Evolutionary conservation across 352 stramenopile species (phyloP), one percentile per base, ranked within the genome.

Genomic region (Peronospora belbahrii): DNA sequence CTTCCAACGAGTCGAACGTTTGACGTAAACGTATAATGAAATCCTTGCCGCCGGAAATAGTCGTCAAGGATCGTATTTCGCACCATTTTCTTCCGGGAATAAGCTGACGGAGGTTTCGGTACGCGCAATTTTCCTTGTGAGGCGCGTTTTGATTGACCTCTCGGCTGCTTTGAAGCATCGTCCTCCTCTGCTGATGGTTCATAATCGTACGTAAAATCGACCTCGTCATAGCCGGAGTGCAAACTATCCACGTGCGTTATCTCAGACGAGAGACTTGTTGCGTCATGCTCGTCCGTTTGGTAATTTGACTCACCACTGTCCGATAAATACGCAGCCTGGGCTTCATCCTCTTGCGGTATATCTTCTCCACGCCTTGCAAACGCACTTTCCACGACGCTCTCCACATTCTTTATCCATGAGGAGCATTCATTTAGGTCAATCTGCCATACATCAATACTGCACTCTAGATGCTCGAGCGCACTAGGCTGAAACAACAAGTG

Each of bases 321-420:
- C 2, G 55, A 61, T 22, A 58, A 57, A 24, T 55, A 59, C 32
- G 35, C 48, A 32, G 36, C 34, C 13, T 46, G 25, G 13, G 24
- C 39, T 33, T 37, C 24, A 9, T 54, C 23, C 4, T 36, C 30
- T 3, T 40, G 5, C 15, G 52, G 52, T 11, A 73, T 32, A 6
- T 40, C 17, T 20, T 70, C 56, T 13, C 59, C 49, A 7, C 67
- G 66, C 2, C 47, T 43, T 24, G 25, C 38, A 44, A 78, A 67
- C 0, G 54, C 49, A 3, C 47, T 56, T 28, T 76, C 56, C 13
- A 88, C 25, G 11, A 52, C 24, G 0, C 38, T 30, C 3, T 56
- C 46, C n/a, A 49, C 60, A 33, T 67, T 43, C 13, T 65, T 72
- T n/a, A 86, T 34, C 81, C 81, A 93, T 6, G 46, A 24, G 47